Percentiles rank a stretch among this genome's conserved stretches.
Conservation (phyloP, 306 rosid species). For the Astragalus glycyphyllos region DNA sequence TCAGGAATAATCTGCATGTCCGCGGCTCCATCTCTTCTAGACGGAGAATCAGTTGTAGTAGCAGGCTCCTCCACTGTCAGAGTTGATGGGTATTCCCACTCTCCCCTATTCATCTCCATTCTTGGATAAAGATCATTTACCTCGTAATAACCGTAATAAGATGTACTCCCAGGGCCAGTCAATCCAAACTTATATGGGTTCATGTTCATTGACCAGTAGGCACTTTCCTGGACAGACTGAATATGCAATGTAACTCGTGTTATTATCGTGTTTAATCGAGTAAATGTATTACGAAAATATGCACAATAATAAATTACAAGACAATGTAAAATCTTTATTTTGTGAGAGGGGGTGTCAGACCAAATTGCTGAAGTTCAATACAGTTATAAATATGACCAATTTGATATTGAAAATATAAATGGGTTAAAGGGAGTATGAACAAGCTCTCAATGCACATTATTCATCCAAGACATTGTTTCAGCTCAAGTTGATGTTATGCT, state of each 20-base stretch:
- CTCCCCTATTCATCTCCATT: slow-evolving; percentile 65
- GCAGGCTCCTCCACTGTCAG: slow-evolving; percentile 54
- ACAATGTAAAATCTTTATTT: not conserved
- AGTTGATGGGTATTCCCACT: slow-evolving; percentile 66
- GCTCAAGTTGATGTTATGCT: not conserved
- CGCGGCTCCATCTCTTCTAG: slow-evolving; percentile 54
- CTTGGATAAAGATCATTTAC: slow-evolving; percentile 66
- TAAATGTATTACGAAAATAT: not conserved
- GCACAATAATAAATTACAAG: not conserved
- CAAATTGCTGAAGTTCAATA: slow-evolving; percentile 1
- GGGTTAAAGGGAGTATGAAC: not conserved
- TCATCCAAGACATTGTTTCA: not conserved
- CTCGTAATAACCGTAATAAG: slow-evolving; percentile 69
- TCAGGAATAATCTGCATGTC: slow-evolving; percentile 66
- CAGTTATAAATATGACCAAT: not conserved
- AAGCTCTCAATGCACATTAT: slow-evolving; percentile 19
- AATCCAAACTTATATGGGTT: slow-evolving; percentile 71
- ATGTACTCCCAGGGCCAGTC: slow-evolving; percentile 61
- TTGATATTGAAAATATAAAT: not conserved
- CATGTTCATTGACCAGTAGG: slow-evolving; percentile 90
- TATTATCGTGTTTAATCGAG: slow-evolving; percentile 7
- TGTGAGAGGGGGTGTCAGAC: not conserved
- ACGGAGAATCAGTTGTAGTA: slow-evolving; percentile 54
- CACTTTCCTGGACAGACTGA: slow-evolving; percentile 59
- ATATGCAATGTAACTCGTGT: slow-evolving; percentile 5